Evolutionary conservation across 768 basidiomycete species (phyloP), one percentile per base, ranked within the genome.

Genomic region (Hydnum rufescens): DNA sequence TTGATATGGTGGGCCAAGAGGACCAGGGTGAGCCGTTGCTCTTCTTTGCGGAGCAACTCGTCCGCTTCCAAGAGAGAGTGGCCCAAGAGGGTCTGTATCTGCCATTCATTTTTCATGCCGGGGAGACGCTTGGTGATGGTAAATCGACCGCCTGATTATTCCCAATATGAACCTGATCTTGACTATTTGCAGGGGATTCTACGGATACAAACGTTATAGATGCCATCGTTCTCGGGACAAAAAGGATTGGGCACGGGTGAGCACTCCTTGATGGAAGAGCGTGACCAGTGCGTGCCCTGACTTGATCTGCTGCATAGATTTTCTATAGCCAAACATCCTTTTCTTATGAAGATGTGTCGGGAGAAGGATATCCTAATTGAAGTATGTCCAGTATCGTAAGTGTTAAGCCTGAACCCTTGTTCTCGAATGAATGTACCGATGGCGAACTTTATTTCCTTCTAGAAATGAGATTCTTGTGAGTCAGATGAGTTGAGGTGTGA

Each of bases 1-100:
- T 85, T 58, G 83, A 86, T 65, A 70, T 86, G 19, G 82, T 85
- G n/a, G 82, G 82, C 3, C 70, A 78, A 46, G 82, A 86, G 59
- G 77, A 84, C 59, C 64, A 64, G 4, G 58, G 74, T 23, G 69
- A 66, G 36, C 79, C 81, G 18, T 67, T 83, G 34, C 73, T 70
- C 25, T 65, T 80, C 59, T 85, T 84, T 60, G 61, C 76, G 28
- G 71, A 74, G 31, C 72, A 72, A 5, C 67, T 88, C 4, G 63
- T 80, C 3, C 67, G 64, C 42, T 86, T 85, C 66, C 65, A 70
- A 29, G 64, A 71, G 47, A 72, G 74, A 25, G 72, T 75, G 58
- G 68, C 74, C 49, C 73, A 77, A 54, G 66, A 72, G 43, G 70
- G 74, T 0, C 58, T 86, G 1, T 71, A 78, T 29, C 75, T 85